phyloP scores from a whole-genome alignment of 2,329 filamentous ascomycete species.

The Ceratocystis huliohia region DNA sequence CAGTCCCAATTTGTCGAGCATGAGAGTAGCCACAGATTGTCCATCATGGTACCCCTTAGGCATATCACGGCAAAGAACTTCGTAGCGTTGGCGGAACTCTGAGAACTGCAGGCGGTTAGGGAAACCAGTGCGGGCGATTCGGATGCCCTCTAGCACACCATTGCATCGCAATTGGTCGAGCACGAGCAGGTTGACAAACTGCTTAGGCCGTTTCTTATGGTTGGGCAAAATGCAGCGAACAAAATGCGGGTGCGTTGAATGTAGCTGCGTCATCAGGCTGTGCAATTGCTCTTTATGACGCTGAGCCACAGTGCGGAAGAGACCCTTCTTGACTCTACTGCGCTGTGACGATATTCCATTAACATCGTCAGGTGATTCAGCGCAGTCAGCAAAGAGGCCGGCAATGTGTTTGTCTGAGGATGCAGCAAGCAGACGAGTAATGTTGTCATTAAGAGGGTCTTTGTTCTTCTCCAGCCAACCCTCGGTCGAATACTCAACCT shows the following conservation, averaged over 20 bases:
- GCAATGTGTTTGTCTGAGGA: slow-evolving; percentile 78
- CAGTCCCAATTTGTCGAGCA: slow-evolving; percentile 77
- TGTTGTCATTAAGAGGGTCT: slow-evolving; percentile 91
- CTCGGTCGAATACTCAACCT: slow-evolving; percentile 91
- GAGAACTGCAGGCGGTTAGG: slow-evolving; percentile 84
- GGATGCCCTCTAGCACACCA: slow-evolving; percentile 95
- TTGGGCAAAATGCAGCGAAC: slow-evolving; percentile 96
- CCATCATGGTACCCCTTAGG: slow-evolving; percentile 86
- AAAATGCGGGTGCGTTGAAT: slow-evolving; percentile 95
- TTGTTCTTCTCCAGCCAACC: slow-evolving; percentile 99
- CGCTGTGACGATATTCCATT: slow-evolving; percentile 43
- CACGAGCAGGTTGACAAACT: slow-evolving; percentile 82
- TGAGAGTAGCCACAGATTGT: slow-evolving; percentile 69
- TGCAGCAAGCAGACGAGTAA: slow-evolving; percentile 72
- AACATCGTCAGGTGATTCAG: slow-evolving; percentile 61
- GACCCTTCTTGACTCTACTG: slow-evolving; percentile 86
- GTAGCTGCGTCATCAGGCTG: slow-evolving; percentile 84
- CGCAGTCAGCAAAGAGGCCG: slow-evolving; percentile 75
- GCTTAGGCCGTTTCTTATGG: slow-evolving; percentile 92
- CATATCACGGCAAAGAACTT: slow-evolving; percentile 80
- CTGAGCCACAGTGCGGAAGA: slow-evolving; percentile 94
- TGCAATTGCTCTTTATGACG: slow-evolving; percentile 96
- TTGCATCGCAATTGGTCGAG: slow-evolving; percentile 96
- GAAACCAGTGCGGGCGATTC: slow-evolving; percentile 92
- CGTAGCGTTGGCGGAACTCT: slow-evolving; percentile 91